Base-by-base conservation (phyloP, 2,329 filamentous ascomycete genomes). In the Thelonectria blattea region DNA sequence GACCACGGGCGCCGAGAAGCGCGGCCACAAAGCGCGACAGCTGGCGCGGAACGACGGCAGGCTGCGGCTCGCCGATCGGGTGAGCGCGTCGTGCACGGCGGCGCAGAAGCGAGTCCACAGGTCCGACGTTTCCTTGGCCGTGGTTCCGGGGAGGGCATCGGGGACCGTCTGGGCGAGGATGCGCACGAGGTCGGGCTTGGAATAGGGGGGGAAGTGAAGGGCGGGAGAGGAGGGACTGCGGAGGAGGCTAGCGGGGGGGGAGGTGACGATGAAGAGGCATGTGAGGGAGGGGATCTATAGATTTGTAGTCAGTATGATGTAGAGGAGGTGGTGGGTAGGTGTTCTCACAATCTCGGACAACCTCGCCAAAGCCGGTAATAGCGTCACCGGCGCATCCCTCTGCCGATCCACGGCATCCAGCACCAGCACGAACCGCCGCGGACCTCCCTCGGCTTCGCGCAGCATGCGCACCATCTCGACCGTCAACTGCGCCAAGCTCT, bases 331-430 rank as follows among this genome's bases (percentile, higher is more conserved):
- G 10, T 18, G 17, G 10, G 0, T 6, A 11, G n/a, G 18, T 27
- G 6, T 3, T 63, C 88, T 69, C 78, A 95, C 91, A 62, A 89
- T 84, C 75, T 97, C 93, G 14, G 91, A 90, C 18, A 99, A 76
- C 62, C 93, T 85, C 20, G 91, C 91, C 63, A 99, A 78, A 12
- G 91, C 93, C 32, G 93, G 88, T 5, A 97, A 78, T 14, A 98
- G 78, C 1, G 92, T 96, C 3, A 87, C 83, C 6, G 91, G 87
- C 6, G 90, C 87, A 71, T 98, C 94, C 70, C 90, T 84, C 74
- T 97, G 91, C 63, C 84, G 85, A 74, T 98, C 94, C 58, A 98
- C 89, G 11, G 88, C 91, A 79, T 98, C 95, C 64, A 98, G 84
- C 11, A 97, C 91, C 59, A 98, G 76, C 9, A 94, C 88, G 68